Conservation (phyloP, 1,139 yeast species). For the Sugiyamaella castrensis region DNA sequence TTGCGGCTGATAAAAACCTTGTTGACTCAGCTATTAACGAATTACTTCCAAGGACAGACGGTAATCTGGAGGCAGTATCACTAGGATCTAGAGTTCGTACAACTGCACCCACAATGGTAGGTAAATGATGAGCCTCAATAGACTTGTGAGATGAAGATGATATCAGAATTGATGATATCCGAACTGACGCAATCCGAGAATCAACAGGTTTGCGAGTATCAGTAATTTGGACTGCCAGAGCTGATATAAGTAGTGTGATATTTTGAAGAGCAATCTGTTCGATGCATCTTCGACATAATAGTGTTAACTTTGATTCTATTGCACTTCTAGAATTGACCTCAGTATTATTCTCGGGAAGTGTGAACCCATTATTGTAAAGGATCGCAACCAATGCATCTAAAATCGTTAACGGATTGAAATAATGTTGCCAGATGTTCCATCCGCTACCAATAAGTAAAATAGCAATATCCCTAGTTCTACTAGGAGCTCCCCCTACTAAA, state of each 20-base stretch:
- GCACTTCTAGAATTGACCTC: constrained; percentile 10
- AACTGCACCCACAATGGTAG: constrained; percentile 26
- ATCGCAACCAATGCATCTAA: constrained; percentile 24
- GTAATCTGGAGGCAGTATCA: constrained; percentile 22
- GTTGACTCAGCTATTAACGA: constrained; percentile 30
- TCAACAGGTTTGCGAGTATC: constrained; percentile 21
- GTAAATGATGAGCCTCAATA: constrained; percentile 21
- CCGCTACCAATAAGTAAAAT: constrained; percentile 30
- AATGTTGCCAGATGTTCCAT: constrained; percentile 30
- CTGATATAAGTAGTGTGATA: constrained; percentile 26
- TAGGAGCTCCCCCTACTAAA: constrained; percentile 22
- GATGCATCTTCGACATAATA: constrained; percentile 24
- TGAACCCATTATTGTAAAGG: constrained; percentile 23
- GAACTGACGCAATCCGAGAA: constrained; percentile 26
- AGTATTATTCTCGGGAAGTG: neutral
- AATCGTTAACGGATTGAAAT: constrained; percentile 27
- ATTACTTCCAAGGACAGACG: constrained; percentile 22
- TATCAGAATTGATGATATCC: constrained; percentile 24
- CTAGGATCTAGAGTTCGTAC: constrained; percentile 28
- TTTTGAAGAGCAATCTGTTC: constrained; percentile 28
- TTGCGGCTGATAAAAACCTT: constrained; percentile 24
- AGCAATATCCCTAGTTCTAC: constrained; percentile 21
- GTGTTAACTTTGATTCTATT: constrained; percentile 8
- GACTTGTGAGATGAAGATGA: constrained; percentile 12
- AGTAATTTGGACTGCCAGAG: constrained; percentile 25